A percentile compares a stretch with the other conserved stretches of the same genome.
Conservation (phyloP, 2,329 filamentous ascomycete genomes). For the Sodiomyces alkalinus region DNA sequence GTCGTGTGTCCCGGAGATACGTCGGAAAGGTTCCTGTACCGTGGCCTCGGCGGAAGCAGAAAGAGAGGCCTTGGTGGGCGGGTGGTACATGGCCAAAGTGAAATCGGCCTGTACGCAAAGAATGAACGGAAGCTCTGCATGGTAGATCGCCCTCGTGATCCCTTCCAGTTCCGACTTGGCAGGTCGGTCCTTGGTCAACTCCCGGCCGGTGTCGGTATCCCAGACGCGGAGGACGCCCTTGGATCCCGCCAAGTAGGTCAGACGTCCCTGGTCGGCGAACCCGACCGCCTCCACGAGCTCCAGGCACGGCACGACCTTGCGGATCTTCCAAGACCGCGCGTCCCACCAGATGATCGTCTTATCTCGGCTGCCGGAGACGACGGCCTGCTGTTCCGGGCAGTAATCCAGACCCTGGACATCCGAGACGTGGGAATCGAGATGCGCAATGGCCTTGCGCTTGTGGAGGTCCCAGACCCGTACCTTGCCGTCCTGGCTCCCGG, state of each 20-base stretch:
- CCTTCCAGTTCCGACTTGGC: constrained; percentile 44
- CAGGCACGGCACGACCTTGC: constrained; percentile 66
- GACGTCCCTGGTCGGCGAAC: constrained; percentile 54
- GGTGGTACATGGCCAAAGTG: constrained; percentile 60
- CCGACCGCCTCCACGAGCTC: constrained; percentile 76
- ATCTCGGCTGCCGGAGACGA: constrained; percentile 79
- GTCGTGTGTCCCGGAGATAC: constrained; percentile 92
- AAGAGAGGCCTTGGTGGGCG: constrained; percentile 23
- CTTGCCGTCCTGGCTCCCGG: constrained; percentile 87
- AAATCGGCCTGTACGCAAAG: constrained; percentile 81
- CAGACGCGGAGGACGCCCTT: constrained; percentile 74
- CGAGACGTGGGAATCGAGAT: constrained; percentile 83
- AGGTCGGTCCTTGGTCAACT: constrained; percentile 62
- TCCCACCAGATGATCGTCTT: constrained; percentile 94
- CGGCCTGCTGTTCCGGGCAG: constrained; percentile 53
- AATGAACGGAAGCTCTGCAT: constrained; percentile 50
- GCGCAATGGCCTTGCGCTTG: constrained; percentile 62
- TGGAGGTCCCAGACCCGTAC: constrained; percentile 84
- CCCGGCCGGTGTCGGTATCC: constrained; percentile 60
- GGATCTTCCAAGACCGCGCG: constrained; percentile 66
- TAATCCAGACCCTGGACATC: constrained; percentile 83
- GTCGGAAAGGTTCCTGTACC: constrained; percentile 41
- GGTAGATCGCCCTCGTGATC: constrained; percentile 58
- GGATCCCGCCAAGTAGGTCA: constrained; percentile 75
- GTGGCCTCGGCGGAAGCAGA: constrained; percentile 13